phyloP scores from a whole-genome alignment of 2,329 filamentous ascomycete genomes.

The Neopestalotiopsis rosae region DNA sequence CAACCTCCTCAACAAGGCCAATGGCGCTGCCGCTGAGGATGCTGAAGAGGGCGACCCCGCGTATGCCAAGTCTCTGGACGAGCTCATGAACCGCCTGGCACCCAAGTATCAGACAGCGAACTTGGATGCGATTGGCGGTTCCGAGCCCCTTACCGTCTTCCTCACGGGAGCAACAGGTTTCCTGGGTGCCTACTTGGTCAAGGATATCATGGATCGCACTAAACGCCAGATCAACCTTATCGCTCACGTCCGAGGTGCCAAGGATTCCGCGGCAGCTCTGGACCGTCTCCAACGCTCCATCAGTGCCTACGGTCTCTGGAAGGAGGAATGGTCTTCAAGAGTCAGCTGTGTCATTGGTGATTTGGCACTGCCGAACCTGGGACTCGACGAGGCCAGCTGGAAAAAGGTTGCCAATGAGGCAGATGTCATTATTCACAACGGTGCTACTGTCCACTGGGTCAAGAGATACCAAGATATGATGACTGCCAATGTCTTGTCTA shows the following conservation, averaged over 20 bases:
- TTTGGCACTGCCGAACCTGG: conserved; percentile 74
- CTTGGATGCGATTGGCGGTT: conserved; percentile 21
- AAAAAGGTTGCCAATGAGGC: conserved; percentile 66
- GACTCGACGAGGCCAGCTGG: conserved; percentile 72
- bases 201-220: conserved; percentile 71
- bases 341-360: conserved; percentile 76
- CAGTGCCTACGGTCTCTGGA: conserved; percentile 81
- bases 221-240: conserved; percentile 67
- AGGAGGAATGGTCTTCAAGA: conserved; percentile 67
- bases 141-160: conserved; percentile 64
- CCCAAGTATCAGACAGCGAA: conserved; percentile 41
- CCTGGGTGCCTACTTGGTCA: conserved; percentile 80
- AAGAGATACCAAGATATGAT: conserved; percentile 75
- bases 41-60: conserved; percentile 45
- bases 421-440: conserved; percentile 83
- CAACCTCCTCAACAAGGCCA: conserved; percentile 32
- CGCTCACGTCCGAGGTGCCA: conserved; percentile 73
- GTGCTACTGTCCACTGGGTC: conserved; percentile 83
- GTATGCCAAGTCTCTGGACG: conserved; percentile 56
- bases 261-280: conserved; percentile 63
- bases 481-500: conserved; percentile 79
- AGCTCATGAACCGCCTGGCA: conserved; percentile 47
- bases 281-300: conserved; percentile 71
- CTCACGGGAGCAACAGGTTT: conserved; percentile 92
- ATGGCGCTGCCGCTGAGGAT: conserved; percentile 28